phyloP scores from a whole-genome alignment of 495 filamentous ascomycete genomes.

The Talaromyces trachyspermus region DNA sequence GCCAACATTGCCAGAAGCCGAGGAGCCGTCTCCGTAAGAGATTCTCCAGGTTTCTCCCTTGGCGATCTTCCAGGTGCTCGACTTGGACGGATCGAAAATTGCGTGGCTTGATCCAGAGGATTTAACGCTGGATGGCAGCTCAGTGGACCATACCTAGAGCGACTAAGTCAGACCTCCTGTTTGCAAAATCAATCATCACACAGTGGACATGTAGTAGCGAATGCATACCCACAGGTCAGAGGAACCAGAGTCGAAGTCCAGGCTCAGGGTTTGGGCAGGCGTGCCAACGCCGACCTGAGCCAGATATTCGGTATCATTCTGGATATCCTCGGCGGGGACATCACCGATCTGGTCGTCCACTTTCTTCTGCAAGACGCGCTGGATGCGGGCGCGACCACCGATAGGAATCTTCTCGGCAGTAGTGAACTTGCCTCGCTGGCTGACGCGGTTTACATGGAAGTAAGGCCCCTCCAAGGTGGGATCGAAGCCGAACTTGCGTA shows the following conservation, averaged over 20 bases:
- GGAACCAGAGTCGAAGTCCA: constrained; percentile 75
- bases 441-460: constrained; percentile 37
- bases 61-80: constrained; percentile 50
- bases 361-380: constrained; percentile 46
- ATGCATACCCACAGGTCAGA: constrained; percentile 69
- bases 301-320: constrained; percentile 67
- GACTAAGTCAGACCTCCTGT: constrained; percentile 14
- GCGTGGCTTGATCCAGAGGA: constrained; percentile 31
- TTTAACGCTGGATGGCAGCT: constrained; percentile 35
- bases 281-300: constrained; percentile 61
- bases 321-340: constrained; percentile 63
- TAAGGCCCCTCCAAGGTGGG: constrained; percentile 67
- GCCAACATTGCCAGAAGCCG: constrained; percentile 63
- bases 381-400: constrained; percentile 38
- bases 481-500: constrained; percentile 64
- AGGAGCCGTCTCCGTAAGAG: constrained; percentile 64
- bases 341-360: constrained; percentile 36
- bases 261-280: constrained; percentile 54
- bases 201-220: neutral
- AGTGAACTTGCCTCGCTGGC: constrained; percentile 38
- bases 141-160: constrained; percentile 54
- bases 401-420: constrained; percentile 21
- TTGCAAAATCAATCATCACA: neutral
- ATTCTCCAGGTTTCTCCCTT: constrained; percentile 57
- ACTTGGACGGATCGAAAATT: constrained; percentile 53